Evolutionary conservation across 805 yeast genomes (phyloP).

Genomic region (Candida caryicola): DNA sequence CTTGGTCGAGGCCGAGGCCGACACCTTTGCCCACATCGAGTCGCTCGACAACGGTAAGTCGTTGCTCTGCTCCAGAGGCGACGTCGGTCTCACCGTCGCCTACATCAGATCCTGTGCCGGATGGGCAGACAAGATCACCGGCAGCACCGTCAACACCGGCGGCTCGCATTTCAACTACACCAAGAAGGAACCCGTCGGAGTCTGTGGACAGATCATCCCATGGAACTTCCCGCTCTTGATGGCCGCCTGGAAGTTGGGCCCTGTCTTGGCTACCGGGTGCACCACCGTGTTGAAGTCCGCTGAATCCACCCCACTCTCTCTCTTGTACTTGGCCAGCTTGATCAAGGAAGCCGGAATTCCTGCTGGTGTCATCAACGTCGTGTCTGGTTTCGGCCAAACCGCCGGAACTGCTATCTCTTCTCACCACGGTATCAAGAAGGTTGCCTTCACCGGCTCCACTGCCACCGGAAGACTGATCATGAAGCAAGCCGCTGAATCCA

Average conservation of each 20-base stretch:
- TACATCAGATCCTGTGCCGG: conserved; percentile 86
- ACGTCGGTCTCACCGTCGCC: conserved; percentile 64
- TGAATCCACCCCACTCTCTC: conserved; percentile 88
- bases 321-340: conserved; percentile 68
- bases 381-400: conserved; percentile 82
- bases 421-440: conserved; percentile 81
- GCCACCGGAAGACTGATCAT: conserved; percentile 82
- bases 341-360: conserved; percentile 85
- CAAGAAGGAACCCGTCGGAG: conserved; percentile 89
- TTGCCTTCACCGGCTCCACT: conserved; percentile 95
- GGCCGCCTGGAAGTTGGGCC: conserved; percentile 94
- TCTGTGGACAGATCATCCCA: conserved; percentile 93
- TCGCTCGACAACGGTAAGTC: conserved; percentile 90
- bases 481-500: conserved; percentile 73
- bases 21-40: conserved; percentile 75
- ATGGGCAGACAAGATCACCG: conserved; percentile 83
- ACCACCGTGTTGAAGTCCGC: conserved; percentile 86
- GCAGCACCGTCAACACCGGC: conserved; percentile 75
- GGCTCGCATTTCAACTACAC: conserved; percentile 71
- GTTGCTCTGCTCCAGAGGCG: conserved; percentile 64
- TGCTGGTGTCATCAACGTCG: conserved; percentile 83
- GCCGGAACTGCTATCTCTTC: conserved; percentile 78
- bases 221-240: conserved; percentile 96
- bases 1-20: conserved; percentile 67
- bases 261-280: conserved; percentile 90